phyloP scores from a whole-genome alignment of 495 filamentous ascomycete species.

The Aspergillus mulundensis region DNA sequence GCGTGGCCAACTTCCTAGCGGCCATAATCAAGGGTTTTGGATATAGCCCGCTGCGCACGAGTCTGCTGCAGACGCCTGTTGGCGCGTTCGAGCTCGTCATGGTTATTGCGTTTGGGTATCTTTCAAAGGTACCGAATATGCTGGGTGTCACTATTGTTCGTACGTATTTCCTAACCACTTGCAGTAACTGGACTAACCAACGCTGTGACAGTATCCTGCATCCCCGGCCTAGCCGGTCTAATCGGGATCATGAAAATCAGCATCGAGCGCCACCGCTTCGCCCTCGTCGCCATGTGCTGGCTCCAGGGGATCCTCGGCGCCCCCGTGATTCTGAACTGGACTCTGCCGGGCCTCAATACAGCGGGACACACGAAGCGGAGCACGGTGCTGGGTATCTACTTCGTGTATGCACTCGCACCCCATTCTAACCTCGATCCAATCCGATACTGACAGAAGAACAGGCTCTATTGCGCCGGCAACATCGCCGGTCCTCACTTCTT shows the following conservation, averaged over 20 bases:
- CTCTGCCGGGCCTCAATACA: conserved; percentile 39
- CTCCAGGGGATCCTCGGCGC: conserved; percentile 1
- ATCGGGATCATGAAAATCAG: conserved; percentile 31
- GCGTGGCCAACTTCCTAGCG: conserved; percentile 28
- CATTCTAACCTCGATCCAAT: background rate
- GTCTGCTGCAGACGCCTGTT: conserved; percentile 61
- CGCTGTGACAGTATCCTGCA: conserved; percentile 39
- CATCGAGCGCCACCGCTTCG: conserved; percentile 30
- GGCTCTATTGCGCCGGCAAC: conserved; percentile 58
- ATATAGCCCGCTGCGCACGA: conserved; percentile 50
- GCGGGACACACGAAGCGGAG: conserved; percentile 52
- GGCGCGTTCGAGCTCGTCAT: conserved; percentile 54
- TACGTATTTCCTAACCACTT: background rate
- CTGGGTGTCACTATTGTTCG: background rate
- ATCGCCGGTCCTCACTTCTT: conserved; percentile 56
- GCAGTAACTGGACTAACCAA: too few relatives aligned
- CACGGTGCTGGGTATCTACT: conserved; percentile 52
- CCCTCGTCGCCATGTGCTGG: conserved; percentile 34
- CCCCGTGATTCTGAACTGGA: background rate
- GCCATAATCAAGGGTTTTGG: conserved; percentile 56
- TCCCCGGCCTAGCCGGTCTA: conserved; percentile 36
- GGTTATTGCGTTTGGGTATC: conserved; percentile 26
- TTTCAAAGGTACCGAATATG: background rate
- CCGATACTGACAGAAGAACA: background rate
- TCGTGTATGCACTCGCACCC: conserved; percentile 23